Evolutionary conservation across 768 basidiomycete genomes (phyloP), one percentile per base, ranked within the genome.

Genomic region (Pholiota conissans): DNA sequence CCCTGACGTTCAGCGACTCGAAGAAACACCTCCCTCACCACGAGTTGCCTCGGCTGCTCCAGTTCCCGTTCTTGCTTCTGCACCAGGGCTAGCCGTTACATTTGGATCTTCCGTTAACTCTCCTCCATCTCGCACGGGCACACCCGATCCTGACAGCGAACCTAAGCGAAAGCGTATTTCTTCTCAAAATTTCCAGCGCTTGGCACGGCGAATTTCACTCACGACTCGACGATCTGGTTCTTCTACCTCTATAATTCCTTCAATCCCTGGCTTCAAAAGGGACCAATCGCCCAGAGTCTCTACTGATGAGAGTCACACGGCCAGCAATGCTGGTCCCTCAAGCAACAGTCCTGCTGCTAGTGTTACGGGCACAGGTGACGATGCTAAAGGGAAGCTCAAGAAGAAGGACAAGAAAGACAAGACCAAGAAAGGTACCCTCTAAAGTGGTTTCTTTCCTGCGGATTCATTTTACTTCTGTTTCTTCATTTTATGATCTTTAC

Each of bases 111-210:
- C 75, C 49, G 73, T 81, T 46, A 76, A 78, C 39, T 79, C 84
- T 3, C 86, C 87, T 2, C 84, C 87, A n/a, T 76, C 83, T 2
- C 85, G 90, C 28, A 81, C 80, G 34, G 84, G 82, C n/a, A 84
- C 89, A 6, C 89, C 91, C 5, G 89, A 91, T 65, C 79, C 79
- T 0, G 89, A 89, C 3, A 68, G 81, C n/a, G 90, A 90, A 65
- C 84, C 65, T 84, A 91, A 91, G 75, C 79, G 90, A 59, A 90
- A 88, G 67, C 83, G 90, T 18, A 91, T 90, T 57, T 86, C 90
- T 8, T 89, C 90, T 26, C 91, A 94, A 69, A 93, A 93, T 65
- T 90, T 94, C 78, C 90, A 91, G 69, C 82, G 90, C 16, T 67
- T 93, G 34, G 91, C 90, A 14, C 77, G 90, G 58, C 78, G 84